These are phyloP conservation scores for Gracilaria domingensis DNA, from an alignment of 23 red algal genomes.

Conservation along the genomic window DNA sequence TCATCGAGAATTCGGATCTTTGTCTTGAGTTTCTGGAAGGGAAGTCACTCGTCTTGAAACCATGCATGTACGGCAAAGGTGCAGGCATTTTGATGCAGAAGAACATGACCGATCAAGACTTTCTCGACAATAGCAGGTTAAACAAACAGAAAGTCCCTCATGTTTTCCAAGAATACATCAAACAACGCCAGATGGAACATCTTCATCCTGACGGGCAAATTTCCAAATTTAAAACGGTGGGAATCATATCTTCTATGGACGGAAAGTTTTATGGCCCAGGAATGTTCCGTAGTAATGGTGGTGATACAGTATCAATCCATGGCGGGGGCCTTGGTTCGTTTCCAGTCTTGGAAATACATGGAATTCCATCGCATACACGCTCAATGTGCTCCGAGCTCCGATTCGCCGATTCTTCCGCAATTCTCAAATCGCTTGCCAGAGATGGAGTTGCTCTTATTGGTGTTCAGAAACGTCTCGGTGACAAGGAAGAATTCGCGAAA, in stretches of 20 bases:
- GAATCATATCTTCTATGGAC: neutral
- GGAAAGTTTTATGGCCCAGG: slow-evolving; percentile 17
- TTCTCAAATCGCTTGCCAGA: too few species aligned
- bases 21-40: neutral
- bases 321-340: neutral
- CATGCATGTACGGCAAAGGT: slow-evolving; percentile 5
- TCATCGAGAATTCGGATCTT: neutral
- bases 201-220: slow-evolving; percentile 1
- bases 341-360: neutral
- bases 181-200: neutral
- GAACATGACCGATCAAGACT: slow-evolving; percentile 15
- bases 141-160: neutral
- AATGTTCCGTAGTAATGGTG: slow-evolving; percentile 1
- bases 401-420: too few species aligned
- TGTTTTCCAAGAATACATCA: slow-evolving; percentile 10
- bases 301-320: slow-evolving; percentile 2
- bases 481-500: too few species aligned
- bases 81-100: slow-evolving; percentile 26
- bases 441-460: too few species aligned
- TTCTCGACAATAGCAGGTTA: neutral
- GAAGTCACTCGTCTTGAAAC: slow-evolving; percentile 9
- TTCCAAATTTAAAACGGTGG: slow-evolving; percentile 4
- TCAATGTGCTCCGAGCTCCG: neutral
- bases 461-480: too few species aligned
- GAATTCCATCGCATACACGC: neutral